Evolutionary conservation across 495 filamentous ascomycete species (phyloP).

Genomic region (Daldinia concentrica): DNA sequence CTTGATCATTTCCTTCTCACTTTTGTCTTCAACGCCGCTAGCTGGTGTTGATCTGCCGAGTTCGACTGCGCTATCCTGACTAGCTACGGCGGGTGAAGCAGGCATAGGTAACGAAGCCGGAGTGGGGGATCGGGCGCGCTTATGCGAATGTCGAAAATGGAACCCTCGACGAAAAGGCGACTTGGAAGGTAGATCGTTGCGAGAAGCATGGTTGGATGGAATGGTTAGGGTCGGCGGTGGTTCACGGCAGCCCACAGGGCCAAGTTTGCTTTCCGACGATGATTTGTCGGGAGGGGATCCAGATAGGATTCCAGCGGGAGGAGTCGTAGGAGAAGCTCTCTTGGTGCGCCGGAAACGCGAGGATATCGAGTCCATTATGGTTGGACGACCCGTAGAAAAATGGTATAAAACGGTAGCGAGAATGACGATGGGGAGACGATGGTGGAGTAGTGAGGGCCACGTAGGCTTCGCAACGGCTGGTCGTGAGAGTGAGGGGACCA

Average conservation of each 20-base stretch:
- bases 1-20: slow-evolving; percentile 17
- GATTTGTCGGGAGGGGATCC: slow-evolving; percentile 35
- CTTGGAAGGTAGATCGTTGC: slow-evolving; percentile 20
- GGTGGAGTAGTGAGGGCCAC: slow-evolving; percentile 1
- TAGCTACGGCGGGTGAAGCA: slow-evolving; percentile 35
- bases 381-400: background rate
- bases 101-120: slow-evolving; percentile 46
- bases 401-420: background rate
- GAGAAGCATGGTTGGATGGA: slow-evolving; percentile 16
- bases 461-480: slow-evolving; percentile 4
- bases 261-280: slow-evolving; percentile 19
- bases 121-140: slow-evolving; percentile 56
- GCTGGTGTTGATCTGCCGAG: slow-evolving; percentile 43
- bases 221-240: slow-evolving; percentile 38
- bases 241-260: slow-evolving; percentile 9
- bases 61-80: slow-evolving; percentile 36
- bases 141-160: slow-evolving; percentile 42
- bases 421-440: background rate
- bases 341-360: slow-evolving; percentile 44
- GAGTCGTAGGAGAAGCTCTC: slow-evolving; percentile 16
- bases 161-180: slow-evolving; percentile 42
- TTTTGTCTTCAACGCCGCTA: slow-evolving; percentile 36
- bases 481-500: background rate
- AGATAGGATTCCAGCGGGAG: background rate
- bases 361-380: slow-evolving; percentile 41